Base-by-base conservation (phyloP, 306 rosid genomes). In the Rosa rugosa region DNA sequence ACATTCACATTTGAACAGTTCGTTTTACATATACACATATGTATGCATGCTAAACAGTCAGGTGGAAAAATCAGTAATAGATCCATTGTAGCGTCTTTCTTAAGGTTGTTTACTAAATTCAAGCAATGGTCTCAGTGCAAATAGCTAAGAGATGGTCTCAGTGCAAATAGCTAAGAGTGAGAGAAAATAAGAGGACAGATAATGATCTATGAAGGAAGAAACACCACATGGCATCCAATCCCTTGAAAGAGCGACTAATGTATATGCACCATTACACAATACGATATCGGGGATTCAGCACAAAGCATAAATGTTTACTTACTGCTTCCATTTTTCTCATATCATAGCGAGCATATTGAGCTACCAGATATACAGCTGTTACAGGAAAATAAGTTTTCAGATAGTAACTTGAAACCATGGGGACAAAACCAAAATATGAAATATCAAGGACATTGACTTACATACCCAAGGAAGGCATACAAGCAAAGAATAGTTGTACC, bases 291-390 rank as follows among this genome's bases (percentile, higher is more conserved):
- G 5, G 12, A 45, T 49, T 27, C 16, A 51, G 71, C 38, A 16
- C 10, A 69, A 20, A 57, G 20, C 36, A 77, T 69, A 50, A 69
- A 63, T 68, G 47, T 31, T 75, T 71, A 82, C 83, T 46, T 85
- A 93, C 96, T 82, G 56, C 91, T 72, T 90, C 98, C 98, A 93
- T 91, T 81, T 22, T 95, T 75, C 88, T 91, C 25, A 93, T 95
- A 9, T 90, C 96, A 77, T 90, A 89, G 72, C 89, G 92, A 81
- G 98, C 87, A 84, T 90, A 90, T 72, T 90, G 99, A n/a, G 99
- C 99, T 76, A 90, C 96, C 89, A 93, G 82, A 89, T 86, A 95
- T 12, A 92, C 93, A 84, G 97, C 99, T 95, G 97, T 69, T 34
- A 59, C 47, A 85, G 54, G 73, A 77, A 80, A 80, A 60, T 2